Conservation (phyloP, 306 rosid species). For the Acacia melanoxylon region DNA sequence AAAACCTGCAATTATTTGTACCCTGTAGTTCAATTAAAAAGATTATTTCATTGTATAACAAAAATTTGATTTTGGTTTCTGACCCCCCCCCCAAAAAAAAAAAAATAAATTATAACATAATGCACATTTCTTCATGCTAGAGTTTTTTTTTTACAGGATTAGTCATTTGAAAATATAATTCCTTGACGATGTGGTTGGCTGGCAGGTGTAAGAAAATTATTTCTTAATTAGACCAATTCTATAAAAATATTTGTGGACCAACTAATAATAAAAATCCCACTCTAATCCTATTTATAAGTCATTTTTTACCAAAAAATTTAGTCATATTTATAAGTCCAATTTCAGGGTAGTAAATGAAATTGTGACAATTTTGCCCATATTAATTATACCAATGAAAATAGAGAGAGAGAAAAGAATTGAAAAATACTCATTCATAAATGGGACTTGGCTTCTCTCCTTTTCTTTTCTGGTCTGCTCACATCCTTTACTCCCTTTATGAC, state of each 20-base stretch:
- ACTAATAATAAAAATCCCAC: background rate
- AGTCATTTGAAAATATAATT: background rate
- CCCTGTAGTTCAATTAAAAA: constrained; percentile 5
- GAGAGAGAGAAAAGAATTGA: too few relatives aligned
- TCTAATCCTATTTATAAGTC: too few relatives aligned
- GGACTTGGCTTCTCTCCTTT: too few relatives aligned
- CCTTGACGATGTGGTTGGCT: background rate
- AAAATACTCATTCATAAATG: too few relatives aligned
- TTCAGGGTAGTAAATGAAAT: too few relatives aligned
- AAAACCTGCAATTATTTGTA: background rate
- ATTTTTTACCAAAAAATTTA: too few relatives aligned
- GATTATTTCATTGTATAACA: background rate
- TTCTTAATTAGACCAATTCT: background rate
- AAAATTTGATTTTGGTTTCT: background rate
- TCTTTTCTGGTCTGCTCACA: too few relatives aligned
- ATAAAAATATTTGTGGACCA: background rate
- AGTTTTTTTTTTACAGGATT: background rate
- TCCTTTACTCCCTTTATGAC: too few relatives aligned
- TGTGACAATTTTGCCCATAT: too few relatives aligned
- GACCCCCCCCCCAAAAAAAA: too few relatives aligned
- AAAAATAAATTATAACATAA: background rate
- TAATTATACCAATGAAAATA: too few relatives aligned
- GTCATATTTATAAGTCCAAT: too few relatives aligned
- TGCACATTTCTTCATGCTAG: background rate
- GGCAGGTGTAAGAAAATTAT: background rate